A percentile compares a stretch with the other conserved stretches of the same genome.
Evolutionary conservation across 768 basidiomycete species (phyloP).

Genomic region (Mycena vulgaris): DNA sequence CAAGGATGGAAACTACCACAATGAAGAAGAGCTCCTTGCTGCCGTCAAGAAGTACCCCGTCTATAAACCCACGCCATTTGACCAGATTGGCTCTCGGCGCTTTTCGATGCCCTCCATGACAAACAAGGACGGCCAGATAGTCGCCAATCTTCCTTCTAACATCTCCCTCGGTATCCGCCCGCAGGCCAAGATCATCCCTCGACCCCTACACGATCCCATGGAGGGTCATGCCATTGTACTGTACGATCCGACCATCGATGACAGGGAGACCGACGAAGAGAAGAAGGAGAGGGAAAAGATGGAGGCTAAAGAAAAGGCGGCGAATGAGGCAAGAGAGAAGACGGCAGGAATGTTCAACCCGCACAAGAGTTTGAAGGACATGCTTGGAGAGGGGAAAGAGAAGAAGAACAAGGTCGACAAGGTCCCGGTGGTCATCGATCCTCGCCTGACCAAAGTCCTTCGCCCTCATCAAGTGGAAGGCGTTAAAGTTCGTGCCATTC

Average conservation of each 20-base stretch:
- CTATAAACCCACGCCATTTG: slow-evolving; percentile 86
- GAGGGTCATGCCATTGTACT: slow-evolving; percentile 97
- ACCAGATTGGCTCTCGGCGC: slow-evolving; percentile 65
- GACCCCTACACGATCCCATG: slow-evolving; percentile 98
- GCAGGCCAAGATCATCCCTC: slow-evolving; percentile 83
- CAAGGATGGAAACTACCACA: slow-evolving; percentile 67
- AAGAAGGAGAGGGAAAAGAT: slow-evolving; percentile 80
- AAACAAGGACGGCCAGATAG: slow-evolving; percentile 75
- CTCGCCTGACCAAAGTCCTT: slow-evolving; percentile 86
- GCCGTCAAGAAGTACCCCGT: slow-evolving; percentile 82
- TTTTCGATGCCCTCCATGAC: slow-evolving; percentile 91
- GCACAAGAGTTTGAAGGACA: slow-evolving; percentile 89
- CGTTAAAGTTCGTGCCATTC: slow-evolving; percentile 80
- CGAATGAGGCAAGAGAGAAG: slow-evolving; percentile 78
- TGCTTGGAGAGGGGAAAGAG: slow-evolving; percentile 81
- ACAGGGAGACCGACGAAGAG: slow-evolving; percentile 92
- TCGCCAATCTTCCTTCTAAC: slow-evolving; percentile 72
- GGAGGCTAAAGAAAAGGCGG: slow-evolving; percentile 75
- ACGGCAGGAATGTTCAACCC: slow-evolving; percentile 86
- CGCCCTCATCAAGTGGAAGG: slow-evolving; percentile 99
- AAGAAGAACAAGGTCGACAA: slow-evolving; percentile 79
- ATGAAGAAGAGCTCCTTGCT: slow-evolving; percentile 73
- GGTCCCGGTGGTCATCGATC: slow-evolving; percentile 98
- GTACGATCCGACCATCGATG: slow-evolving; percentile 97
- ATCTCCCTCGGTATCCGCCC: slow-evolving; percentile 90